These are phyloP conservation scores for Populus hybrid DNA, from an alignment of 441 rosid species.

Conservation along the genomic window DNA sequence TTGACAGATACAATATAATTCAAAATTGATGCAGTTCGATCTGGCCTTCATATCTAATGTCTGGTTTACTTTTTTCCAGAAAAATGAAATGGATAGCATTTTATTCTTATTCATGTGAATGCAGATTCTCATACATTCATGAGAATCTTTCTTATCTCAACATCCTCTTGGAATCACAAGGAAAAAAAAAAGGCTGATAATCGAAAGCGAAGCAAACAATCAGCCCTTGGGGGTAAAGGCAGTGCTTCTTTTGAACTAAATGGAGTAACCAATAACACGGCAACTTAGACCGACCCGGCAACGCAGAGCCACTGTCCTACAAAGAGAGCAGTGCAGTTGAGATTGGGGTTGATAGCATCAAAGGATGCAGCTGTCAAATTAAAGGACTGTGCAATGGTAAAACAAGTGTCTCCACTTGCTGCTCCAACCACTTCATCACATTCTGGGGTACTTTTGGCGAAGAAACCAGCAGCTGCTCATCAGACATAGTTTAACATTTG, in stretches of 20 bases:
- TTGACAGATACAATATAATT: not conserved
- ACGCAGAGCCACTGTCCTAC: conserved; percentile 48
- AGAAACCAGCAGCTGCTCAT: not conserved
- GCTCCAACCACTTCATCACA: conserved; percentile 19
- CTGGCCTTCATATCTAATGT: not conserved
- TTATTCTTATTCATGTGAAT: no score
- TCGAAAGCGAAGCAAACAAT: no score
- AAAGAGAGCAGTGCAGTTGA: conserved; percentile 29
- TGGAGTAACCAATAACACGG: no score
- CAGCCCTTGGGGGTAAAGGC: no score
- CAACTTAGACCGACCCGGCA: conserved; percentile 5
- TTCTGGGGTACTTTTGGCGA: not conserved
- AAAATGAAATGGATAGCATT: no score
- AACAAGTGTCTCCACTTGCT: conserved; percentile 33
- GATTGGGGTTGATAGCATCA: conserved; percentile 33
- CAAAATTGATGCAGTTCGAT: not conserved
- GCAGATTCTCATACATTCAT: no score
- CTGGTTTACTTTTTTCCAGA: not conserved
- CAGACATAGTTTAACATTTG: no score
- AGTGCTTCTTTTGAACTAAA: no score
- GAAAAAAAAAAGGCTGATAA: no score
- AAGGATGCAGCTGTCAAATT: conserved; percentile 19
- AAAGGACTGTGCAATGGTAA: conserved; percentile 12
- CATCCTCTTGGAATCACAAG: no score
- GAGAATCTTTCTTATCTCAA: no score